These are phyloP conservation scores for Lagenaria siceraria DNA, from an alignment of 306 rosid species.

Conservation along the genomic window DNA sequence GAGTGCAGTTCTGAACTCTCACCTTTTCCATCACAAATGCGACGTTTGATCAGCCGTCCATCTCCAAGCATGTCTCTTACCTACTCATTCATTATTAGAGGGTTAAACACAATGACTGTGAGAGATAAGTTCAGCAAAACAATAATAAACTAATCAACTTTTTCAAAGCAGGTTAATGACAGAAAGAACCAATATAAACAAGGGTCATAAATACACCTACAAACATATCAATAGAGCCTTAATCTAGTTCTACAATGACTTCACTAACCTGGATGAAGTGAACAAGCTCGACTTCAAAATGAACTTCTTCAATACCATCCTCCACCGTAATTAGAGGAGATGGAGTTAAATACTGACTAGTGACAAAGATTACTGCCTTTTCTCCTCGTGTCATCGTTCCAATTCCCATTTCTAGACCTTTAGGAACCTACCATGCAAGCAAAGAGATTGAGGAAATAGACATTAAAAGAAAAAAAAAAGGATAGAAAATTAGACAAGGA, in stretches of 20 bases:
- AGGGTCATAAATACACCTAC: neutral
- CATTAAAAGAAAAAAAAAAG: neutral
- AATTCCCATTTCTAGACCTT: constrained; percentile 95
- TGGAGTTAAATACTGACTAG: constrained; percentile 53
- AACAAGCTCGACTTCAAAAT: constrained; percentile 87
- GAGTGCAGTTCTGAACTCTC: constrained; percentile 9
- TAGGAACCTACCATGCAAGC: constrained; percentile 55
- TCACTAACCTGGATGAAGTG: constrained; percentile 78
- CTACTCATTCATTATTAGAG: constrained; percentile 31
- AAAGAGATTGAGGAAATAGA: neutral
- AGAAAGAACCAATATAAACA: neutral
- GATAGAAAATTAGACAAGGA: neutral
- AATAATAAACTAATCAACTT: neutral
- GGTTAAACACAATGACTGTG: constrained; percentile 7
- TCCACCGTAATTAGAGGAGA: constrained; percentile 52
- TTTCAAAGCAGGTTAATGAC: neutral
- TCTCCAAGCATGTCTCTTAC: constrained; percentile 98
- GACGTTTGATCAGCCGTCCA: constrained; percentile 84
- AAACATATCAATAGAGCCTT: neutral
- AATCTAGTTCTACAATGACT: constrained; percentile 12
- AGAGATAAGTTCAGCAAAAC: neutral
- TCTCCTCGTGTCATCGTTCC: constrained; percentile 84
- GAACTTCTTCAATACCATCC: constrained; percentile 67
- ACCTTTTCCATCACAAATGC: constrained; percentile 90
- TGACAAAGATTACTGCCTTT: constrained; percentile 70